A percentile compares a stretch with the other conserved stretches of the same genome.
These are phyloP conservation scores for Zoysia pacifica DNA, from an alignment of 176 grass and related monocot genomes.

Conservation along the genomic window DNA sequence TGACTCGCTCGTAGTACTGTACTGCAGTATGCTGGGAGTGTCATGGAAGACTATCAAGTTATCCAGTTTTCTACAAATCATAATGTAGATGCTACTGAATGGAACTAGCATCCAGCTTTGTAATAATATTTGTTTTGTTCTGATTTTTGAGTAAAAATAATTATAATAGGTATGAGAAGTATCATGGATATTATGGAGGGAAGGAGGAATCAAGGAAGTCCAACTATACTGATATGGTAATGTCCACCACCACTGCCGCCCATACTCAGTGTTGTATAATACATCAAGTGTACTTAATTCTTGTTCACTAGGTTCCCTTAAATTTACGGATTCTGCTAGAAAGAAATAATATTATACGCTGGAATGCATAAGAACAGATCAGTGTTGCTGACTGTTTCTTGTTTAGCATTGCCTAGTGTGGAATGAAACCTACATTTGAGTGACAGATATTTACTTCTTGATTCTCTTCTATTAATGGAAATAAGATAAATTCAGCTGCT, in stretches of 20 bases:
- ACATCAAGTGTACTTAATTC: background rate
- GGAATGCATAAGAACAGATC: conserved; percentile 7
- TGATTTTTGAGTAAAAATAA: conserved; percentile 17
- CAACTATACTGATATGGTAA: conserved; percentile 96
- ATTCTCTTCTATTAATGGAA: background rate
- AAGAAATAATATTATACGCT: background rate
- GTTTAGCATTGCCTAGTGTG: conserved; percentile 14
- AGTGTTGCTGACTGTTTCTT: background rate
- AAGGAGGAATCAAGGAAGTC: conserved; percentile 90
- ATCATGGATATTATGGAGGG: conserved; percentile 86
- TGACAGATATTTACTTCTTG: conserved; percentile 1
- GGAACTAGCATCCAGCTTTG: background rate
- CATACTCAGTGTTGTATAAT: background rate
- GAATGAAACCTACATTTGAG: conserved; percentile 2
- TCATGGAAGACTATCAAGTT: background rate
- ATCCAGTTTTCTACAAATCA: background rate
- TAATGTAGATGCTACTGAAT: background rate
- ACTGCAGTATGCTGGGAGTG: conserved; percentile 9
- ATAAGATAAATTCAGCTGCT: background rate
- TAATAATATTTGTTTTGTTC: background rate
- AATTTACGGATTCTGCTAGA: background rate
- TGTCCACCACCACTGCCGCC: background rate
- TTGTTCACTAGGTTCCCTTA: background rate
- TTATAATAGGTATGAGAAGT: conserved; percentile 87
- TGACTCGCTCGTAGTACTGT: background rate